These are phyloP conservation scores for Stellera chamaejasme DNA, from an alignment of 345 rosid species.

Conservation along the genomic window DNA sequence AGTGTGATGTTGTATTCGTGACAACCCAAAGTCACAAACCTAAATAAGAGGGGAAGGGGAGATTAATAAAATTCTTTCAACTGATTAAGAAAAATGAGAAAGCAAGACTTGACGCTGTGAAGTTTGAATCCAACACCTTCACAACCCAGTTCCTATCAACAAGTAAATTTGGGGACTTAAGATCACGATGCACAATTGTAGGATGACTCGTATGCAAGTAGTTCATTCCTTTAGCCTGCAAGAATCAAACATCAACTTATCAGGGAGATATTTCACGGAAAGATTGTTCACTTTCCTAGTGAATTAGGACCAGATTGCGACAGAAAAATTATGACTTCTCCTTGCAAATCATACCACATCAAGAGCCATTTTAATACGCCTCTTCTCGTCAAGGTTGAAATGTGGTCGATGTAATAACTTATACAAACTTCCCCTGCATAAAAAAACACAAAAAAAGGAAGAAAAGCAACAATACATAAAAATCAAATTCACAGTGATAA, in stretches of 20 bases:
- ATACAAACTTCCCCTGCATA: conserved; percentile 90
- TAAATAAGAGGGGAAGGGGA: conserved; percentile 16
- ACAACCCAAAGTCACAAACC: conserved; percentile 97
- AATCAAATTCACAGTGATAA: neutral
- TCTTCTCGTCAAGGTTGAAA: conserved; percentile 69
- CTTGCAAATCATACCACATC: conserved; percentile 67
- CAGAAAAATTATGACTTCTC: conserved; percentile 2
- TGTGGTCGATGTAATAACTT: conserved; percentile 79
- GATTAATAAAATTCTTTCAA: neutral
- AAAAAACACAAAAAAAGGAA: conserved; percentile 3
- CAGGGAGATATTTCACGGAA: neutral
- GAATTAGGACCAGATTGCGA: neutral
- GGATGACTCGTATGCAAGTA: conserved; percentile 95
- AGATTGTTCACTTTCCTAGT: too few relatives aligned
- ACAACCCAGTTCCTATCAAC: conserved; percentile 96
- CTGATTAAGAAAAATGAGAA: neutral
- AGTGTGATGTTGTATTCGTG: conserved; percentile 86
- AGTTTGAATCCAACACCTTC: conserved; percentile 39
- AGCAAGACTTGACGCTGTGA: neutral
- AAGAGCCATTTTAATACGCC: conserved; percentile 92
- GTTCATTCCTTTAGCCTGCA: conserved; percentile 96
- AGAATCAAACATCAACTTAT: conserved; percentile 13
- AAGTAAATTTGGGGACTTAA: conserved; percentile 94
- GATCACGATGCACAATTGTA: conserved; percentile 90
- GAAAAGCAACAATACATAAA: conserved; percentile 3